Conservation (phyloP, 371 early-diverging fungal genomes). For the Mortierella sp. region DNA sequence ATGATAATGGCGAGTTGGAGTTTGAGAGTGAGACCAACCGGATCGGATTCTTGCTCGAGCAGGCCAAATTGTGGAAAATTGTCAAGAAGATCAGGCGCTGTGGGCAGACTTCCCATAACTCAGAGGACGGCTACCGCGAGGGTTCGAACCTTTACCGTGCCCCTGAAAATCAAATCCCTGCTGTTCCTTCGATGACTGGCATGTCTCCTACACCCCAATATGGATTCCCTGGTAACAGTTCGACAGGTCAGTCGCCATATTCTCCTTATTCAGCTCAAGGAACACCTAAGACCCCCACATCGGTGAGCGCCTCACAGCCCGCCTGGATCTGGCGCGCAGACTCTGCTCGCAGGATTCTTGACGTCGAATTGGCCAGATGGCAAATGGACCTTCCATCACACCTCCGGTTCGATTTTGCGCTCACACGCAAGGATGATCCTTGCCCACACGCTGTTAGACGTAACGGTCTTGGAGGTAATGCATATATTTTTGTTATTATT, state of each 20-base stretch:
- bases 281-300: neutral
- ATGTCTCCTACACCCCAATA: slow-evolving; percentile 11
- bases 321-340: slow-evolving; percentile 56
- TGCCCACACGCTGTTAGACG: slow-evolving; percentile 40
- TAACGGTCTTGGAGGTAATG: slow-evolving; percentile 54
- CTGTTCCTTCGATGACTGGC: neutral
- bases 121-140: slow-evolving; percentile 34
- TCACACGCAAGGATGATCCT: slow-evolving; percentile 41
- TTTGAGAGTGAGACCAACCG: slow-evolving; percentile 48
- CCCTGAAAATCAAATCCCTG: neutral
- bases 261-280: slow-evolving; percentile 1
- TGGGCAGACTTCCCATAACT: slow-evolving; percentile 50
- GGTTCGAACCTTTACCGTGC: slow-evolving; percentile 33
- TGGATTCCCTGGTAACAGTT: neutral
- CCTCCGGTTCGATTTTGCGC: slow-evolving; percentile 42
- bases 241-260: neutral
- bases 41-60: slow-evolving; percentile 54
- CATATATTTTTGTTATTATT: neutral
- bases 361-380: slow-evolving; percentile 56
- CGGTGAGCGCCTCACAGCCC: slow-evolving; percentile 15
- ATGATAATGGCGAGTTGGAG: slow-evolving; percentile 51
- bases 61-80: slow-evolving; percentile 57
- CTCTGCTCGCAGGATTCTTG: slow-evolving; percentile 48
- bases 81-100: slow-evolving; percentile 59
- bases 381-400: slow-evolving; percentile 53